Evolutionary conservation across 768 basidiomycete genomes (phyloP).

Genomic region (Podaxis sp.): DNA sequence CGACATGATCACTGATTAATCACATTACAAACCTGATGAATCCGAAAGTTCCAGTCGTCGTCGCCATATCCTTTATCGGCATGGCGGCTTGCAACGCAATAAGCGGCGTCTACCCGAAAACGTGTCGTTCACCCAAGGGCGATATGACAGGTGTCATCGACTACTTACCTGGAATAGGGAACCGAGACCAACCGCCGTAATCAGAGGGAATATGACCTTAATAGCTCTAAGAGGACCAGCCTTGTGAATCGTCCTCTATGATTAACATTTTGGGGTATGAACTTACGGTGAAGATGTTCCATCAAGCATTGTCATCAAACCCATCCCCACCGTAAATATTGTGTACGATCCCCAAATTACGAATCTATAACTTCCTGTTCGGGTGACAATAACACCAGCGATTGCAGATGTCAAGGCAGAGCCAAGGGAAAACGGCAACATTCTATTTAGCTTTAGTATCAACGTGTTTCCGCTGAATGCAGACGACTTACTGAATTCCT

Average conservation of each 20-base stretch:
- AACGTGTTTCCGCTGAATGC: background rate
- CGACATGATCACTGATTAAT: background rate
- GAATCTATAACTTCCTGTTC: constrained; percentile 52
- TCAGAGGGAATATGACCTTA: constrained; percentile 59
- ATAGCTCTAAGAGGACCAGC: constrained; percentile 40
- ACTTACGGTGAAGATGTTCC: constrained; percentile 48
- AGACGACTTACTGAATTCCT: constrained; percentile 53
- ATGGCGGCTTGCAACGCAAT: constrained; percentile 82
- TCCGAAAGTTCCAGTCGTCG: constrained; percentile 65
- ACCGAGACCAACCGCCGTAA: constrained; percentile 64
- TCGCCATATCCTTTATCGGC: constrained; percentile 86
- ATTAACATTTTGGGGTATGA: background rate
- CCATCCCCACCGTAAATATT: constrained; percentile 58
- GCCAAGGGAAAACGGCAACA: constrained; percentile 72
- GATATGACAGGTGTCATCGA: background rate
- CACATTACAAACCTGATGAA: constrained; percentile 53
- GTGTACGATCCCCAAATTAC: constrained; percentile 61
- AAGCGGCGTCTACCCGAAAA: constrained; percentile 46
- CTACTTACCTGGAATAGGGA: constrained; percentile 52
- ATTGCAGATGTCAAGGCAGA: constrained; percentile 46
- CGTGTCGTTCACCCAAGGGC: background rate
- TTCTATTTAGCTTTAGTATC: constrained; percentile 33
- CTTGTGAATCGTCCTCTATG: background rate
- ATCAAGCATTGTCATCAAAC: constrained; percentile 68
- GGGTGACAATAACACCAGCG: constrained; percentile 54